Percentiles rank a stretch among this genome's conserved stretches.
Conservation (phyloP, 1,139 yeast genomes). For the Ashbya aceris region DNA sequence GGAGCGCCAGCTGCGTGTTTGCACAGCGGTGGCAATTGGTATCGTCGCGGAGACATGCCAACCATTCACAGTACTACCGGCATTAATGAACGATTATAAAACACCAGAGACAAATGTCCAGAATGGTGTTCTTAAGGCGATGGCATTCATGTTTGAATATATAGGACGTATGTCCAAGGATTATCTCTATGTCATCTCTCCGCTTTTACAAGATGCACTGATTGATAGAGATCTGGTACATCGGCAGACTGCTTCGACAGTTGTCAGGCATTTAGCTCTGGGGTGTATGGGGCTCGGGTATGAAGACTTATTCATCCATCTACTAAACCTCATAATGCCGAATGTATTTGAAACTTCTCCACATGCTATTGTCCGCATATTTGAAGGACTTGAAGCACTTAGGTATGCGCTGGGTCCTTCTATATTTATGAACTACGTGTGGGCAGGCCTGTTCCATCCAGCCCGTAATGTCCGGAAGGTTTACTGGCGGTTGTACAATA, state of each 20-base stretch:
- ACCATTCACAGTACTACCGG: conserved; percentile 94
- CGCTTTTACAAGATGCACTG: conserved; percentile 81
- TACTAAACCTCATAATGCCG: conserved; percentile 67
- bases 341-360: conserved; percentile 90
- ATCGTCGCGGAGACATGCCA: conserved; percentile 91
- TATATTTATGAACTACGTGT: conserved; percentile 58
- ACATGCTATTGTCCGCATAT: conserved; percentile 75
- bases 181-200: conserved; percentile 72
- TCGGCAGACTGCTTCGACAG: conserved; percentile 91
- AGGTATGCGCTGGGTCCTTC: conserved; percentile 73
- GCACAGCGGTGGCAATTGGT: conserved; percentile 97
- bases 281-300: conserved; percentile 69
- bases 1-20: conserved; percentile 92
- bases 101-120: conserved; percentile 91
- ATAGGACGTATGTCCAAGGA: conserved; percentile 76
- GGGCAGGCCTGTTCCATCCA: conserved; percentile 91
- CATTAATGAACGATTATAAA: conserved; percentile 89
- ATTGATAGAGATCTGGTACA: conserved; percentile 89
- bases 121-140: conserved; percentile 86
- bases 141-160: conserved; percentile 91
- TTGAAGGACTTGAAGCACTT: conserved; percentile 74
- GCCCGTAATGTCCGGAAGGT: conserved; percentile 78
- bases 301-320: conserved; percentile 69
- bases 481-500: conserved; percentile 79
- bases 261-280: conserved; percentile 71